A percentile compares a stretch with the other conserved stretches of the same genome.
phyloP scores from a whole-genome alignment of 805 yeast species.

The Cyberlindnera americana region DNA sequence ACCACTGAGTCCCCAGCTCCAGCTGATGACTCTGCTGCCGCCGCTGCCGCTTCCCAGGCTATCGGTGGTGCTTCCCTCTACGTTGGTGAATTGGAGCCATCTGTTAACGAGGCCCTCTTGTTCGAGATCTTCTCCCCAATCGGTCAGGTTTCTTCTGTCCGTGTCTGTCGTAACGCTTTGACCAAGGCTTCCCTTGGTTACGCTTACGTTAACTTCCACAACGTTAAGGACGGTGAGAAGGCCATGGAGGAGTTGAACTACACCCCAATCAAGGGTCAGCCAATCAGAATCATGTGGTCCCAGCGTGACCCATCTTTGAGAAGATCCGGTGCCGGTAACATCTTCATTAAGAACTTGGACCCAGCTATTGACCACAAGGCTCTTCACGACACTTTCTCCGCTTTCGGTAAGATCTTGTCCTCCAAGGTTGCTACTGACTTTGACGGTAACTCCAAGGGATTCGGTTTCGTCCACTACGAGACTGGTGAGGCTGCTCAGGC shows the following conservation, averaged over 20 bases:
- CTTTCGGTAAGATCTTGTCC: slow-evolving; percentile 92
- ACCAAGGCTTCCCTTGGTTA: slow-evolving; percentile 96
- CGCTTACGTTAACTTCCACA: slow-evolving; percentile 96
- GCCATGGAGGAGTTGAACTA: slow-evolving; percentile 97
- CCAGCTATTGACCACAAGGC: slow-evolving; percentile 99
- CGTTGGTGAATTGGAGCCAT: slow-evolving; percentile 94
- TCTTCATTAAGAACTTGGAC: slow-evolving; percentile 97
- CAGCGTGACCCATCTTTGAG: slow-evolving; percentile 97
- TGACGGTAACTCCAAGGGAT: slow-evolving; percentile 87
- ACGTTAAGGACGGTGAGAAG: slow-evolving; percentile 82
- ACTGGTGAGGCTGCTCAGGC: slow-evolving; percentile 87
- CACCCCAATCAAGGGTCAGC: slow-evolving; percentile 87
- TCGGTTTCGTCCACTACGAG: slow-evolving; percentile 97
- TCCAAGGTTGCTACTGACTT: slow-evolving; percentile 97
- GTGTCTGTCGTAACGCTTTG: slow-evolving; percentile 98
- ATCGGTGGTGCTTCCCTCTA: slow-evolving; percentile 70
- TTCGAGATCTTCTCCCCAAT: slow-evolving; percentile 92
- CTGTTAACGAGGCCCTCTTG: slow-evolving; percentile 90
- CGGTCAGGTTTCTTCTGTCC: slow-evolving; percentile 94
- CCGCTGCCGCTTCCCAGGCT: slow-evolving; percentile 31
- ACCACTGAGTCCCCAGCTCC: slow-evolving; percentile 5
- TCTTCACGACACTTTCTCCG: slow-evolving; percentile 94
- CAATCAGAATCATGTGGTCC: slow-evolving; percentile 99
- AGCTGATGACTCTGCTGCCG: slow-evolving; percentile 14
- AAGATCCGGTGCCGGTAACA: slow-evolving; percentile 93